Conservation (phyloP, 2,329 filamentous ascomycete genomes). For the Xylaria multiplex region DNA sequence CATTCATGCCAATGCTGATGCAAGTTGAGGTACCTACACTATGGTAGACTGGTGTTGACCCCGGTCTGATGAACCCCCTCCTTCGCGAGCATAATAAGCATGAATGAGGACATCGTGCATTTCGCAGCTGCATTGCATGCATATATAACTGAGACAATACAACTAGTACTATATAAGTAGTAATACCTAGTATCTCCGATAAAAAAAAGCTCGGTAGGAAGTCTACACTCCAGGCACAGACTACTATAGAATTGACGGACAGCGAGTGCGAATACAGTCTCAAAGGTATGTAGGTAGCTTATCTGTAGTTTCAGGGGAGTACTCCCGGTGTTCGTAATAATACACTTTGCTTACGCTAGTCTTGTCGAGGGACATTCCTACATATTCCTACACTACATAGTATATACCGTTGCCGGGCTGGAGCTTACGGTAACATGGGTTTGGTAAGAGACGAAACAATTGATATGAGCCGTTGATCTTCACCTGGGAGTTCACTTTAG, state of each 20-base stretch:
- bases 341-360: too few species aligned
- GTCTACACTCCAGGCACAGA: too few species aligned
- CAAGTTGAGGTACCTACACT: conserved; percentile 19
- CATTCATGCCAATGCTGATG: conserved; percentile 32
- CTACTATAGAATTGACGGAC: conserved; percentile 4
- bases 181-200: not conserved
- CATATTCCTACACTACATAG: too few species aligned
- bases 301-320: too few species aligned
- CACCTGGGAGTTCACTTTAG: not conserved
- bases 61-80: conserved; percentile 44
- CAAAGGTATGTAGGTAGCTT: not conserved
- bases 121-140: conserved; percentile 38
- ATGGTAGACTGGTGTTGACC: conserved; percentile 13
- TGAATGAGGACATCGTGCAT: conserved; percentile 45
- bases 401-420: not conserved
- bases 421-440: not conserved
- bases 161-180: not conserved
- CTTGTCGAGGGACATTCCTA: too few species aligned
- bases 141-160: conserved; percentile 8
- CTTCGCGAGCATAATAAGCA: conserved; percentile 26
- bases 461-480: conserved; percentile 23
- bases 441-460: conserved; percentile 30
- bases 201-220: too few species aligned
- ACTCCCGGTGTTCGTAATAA: too few species aligned
- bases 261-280: not conserved